Evolutionary conservation across 306 rosid genomes (phyloP).

Genomic region (Cyamopsis tetragonoloba): DNA sequence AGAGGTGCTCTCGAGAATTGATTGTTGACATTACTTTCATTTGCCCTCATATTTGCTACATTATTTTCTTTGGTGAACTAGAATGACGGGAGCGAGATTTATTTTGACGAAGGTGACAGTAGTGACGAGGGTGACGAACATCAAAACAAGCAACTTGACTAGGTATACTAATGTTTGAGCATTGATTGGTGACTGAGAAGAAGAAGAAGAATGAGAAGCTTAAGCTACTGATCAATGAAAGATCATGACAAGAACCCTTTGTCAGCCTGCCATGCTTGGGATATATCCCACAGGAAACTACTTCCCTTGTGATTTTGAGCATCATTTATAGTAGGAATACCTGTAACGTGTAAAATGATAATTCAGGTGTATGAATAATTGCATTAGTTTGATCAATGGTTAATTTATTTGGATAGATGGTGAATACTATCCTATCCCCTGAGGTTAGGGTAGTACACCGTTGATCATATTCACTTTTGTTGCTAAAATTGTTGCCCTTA

Average conservation of each 20-base stretch:
- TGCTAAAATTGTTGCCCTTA: neutral
- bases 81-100: constrained; percentile 41
- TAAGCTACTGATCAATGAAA: neutral
- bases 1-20: neutral
- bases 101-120: constrained; percentile 32
- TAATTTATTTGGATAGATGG: constrained; percentile 11
- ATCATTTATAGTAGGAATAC: neutral
- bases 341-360: constrained; percentile 7
- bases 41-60: neutral
- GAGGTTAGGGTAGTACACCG: neutral
- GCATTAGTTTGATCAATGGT: neutral
- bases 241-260: neutral
- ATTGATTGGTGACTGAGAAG: constrained; percentile 9
- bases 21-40: neutral
- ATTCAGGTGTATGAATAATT: neutral
- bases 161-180: constrained; percentile 11
- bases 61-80: constrained; percentile 27
- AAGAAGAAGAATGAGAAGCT: neutral
- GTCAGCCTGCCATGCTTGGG: constrained; percentile 3
- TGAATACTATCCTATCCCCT: neutral
- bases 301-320: neutral
- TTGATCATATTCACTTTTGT: neutral
- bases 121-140: constrained; percentile 31
- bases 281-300: constrained; percentile 5
- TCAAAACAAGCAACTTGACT: constrained; percentile 20